These are phyloP conservation scores for Verbascum thapsus DNA, from an alignment of 257 asterid species.

Conservation along the genomic window DNA sequence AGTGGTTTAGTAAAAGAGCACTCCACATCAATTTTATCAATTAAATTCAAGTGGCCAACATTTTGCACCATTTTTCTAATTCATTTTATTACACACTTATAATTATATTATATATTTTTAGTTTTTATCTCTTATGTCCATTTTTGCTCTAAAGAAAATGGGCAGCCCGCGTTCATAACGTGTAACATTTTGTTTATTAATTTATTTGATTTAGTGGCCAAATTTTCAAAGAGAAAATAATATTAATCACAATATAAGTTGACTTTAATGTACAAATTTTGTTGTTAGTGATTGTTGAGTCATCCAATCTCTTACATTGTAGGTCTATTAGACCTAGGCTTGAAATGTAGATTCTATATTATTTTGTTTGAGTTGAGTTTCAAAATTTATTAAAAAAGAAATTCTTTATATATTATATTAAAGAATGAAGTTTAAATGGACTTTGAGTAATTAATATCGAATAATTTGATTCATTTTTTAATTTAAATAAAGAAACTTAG, in stretches of 20 bases:
- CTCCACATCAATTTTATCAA: slow-evolving; percentile 2
- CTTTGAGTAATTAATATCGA: no score
- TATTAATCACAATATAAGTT: slow-evolving; percentile 6
- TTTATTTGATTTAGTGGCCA: neutral
- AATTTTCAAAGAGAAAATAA: neutral
- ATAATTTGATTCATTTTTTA: neutral
- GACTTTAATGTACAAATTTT: slow-evolving; percentile 5
- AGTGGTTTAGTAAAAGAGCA: slow-evolving; percentile 17
- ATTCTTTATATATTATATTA: no score
- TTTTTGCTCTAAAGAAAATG: neutral
- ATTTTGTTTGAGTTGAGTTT: no score
- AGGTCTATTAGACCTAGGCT: no score
- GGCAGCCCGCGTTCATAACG: slow-evolving; percentile 29
- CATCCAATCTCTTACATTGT: slow-evolving; percentile 24
- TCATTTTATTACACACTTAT: neutral
- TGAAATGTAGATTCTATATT: no score
- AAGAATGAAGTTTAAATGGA: no score
- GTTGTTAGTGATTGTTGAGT: slow-evolving; percentile 26
- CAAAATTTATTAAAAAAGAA: no score
- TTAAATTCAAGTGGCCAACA: slow-evolving; percentile 29
- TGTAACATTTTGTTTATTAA: slow-evolving; percentile 7
- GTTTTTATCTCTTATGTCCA: neutral
- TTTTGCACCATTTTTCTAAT: slow-evolving; percentile 10
- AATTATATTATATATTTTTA: neutral
- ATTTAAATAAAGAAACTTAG: no score